These are phyloP conservation scores for Colletotrichum sublineola DNA, from an alignment of 2,329 filamentous ascomycete genomes.

Conservation along the genomic window DNA sequence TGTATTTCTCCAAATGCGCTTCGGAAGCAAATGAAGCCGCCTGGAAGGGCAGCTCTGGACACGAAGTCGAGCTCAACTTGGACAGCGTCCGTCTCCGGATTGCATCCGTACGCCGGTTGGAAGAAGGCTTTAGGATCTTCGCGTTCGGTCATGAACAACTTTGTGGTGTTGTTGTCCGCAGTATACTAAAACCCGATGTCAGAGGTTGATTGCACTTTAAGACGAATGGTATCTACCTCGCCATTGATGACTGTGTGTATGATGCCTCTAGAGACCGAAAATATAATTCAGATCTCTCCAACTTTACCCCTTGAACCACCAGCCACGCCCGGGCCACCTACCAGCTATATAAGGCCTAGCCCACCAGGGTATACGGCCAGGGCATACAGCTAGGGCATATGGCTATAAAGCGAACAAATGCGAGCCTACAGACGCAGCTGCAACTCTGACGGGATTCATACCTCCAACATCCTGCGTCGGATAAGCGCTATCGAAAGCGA, in stretches of 20 bases:
- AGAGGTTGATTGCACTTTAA: background rate
- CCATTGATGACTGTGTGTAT: slow-evolving; percentile 58
- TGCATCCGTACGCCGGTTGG: slow-evolving; percentile 56
- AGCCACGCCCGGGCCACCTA: no score
- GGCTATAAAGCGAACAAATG: no score
- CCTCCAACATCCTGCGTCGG: background rate
- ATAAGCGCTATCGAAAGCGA: background rate
- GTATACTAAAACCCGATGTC: slow-evolving; percentile 50
- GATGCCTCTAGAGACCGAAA: slow-evolving; percentile 40
- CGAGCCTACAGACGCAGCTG: background rate
- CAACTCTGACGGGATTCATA: background rate
- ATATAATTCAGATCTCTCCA: no score
- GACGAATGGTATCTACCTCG: slow-evolving; percentile 50
- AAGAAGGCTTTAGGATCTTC: slow-evolving; percentile 58
- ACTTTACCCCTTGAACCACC: no score
- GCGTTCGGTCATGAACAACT: slow-evolving; percentile 62
- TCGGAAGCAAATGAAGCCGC: slow-evolving; percentile 57
- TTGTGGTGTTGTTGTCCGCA: slow-evolving; percentile 60
- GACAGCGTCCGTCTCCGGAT: slow-evolving; percentile 55
- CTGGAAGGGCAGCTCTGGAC: slow-evolving; percentile 48
- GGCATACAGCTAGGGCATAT: no score
- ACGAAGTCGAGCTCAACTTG: slow-evolving; percentile 55
- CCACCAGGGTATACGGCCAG: no score
- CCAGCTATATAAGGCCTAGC: no score
- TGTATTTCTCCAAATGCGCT: slow-evolving; percentile 52